phyloP scores from a whole-genome alignment of 768 basidiomycete genomes.

The Cubamyces sp. region DNA sequence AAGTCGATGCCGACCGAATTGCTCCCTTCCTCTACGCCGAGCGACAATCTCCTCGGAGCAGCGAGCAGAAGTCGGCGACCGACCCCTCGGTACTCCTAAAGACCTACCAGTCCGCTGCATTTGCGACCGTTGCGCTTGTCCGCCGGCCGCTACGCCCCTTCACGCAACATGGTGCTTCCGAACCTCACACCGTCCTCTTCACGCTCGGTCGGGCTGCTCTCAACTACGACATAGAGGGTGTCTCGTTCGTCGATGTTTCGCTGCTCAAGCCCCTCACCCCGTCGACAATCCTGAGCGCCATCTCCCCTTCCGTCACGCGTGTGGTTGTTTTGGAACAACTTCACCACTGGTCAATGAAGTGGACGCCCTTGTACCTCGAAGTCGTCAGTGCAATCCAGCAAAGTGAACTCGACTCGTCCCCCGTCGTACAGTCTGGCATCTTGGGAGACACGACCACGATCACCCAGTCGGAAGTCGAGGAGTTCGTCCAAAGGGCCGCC shows the following conservation, averaged over 20 bases:
- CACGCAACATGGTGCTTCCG: constrained; percentile 50
- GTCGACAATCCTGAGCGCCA: constrained; percentile 54
- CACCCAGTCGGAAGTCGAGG: constrained; percentile 49
- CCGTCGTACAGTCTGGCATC: constrained; percentile 63
- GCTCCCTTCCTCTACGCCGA: constrained; percentile 61
- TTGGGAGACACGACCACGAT: constrained; percentile 54
- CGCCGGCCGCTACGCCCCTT: constrained; percentile 66
- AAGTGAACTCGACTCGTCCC: constrained; percentile 42
- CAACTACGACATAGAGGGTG: constrained; percentile 52
- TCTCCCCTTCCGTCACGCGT: constrained; percentile 65
- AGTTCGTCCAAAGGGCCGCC: constrained; percentile 51
- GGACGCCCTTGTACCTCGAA: constrained; percentile 87
- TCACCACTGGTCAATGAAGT: constrained; percentile 75
- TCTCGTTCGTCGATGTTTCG: constrained; percentile 65
- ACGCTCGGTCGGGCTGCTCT: constrained; percentile 60
- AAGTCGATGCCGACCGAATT: constrained; percentile 62
- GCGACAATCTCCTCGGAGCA: constrained; percentile 36
- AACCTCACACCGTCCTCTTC: constrained; percentile 72
- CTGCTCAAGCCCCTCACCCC: constrained; percentile 72
- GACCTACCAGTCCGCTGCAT: constrained; percentile 68
- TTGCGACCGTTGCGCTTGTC: constrained; percentile 64
- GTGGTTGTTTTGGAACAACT: constrained; percentile 86
- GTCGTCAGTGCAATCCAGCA: constrained; percentile 73
- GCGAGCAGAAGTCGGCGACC: constrained; percentile 28
- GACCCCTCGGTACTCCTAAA: constrained; percentile 44